Base-by-base conservation (phyloP, 345 rosid species). In the Syzygium oleosum region DNA sequence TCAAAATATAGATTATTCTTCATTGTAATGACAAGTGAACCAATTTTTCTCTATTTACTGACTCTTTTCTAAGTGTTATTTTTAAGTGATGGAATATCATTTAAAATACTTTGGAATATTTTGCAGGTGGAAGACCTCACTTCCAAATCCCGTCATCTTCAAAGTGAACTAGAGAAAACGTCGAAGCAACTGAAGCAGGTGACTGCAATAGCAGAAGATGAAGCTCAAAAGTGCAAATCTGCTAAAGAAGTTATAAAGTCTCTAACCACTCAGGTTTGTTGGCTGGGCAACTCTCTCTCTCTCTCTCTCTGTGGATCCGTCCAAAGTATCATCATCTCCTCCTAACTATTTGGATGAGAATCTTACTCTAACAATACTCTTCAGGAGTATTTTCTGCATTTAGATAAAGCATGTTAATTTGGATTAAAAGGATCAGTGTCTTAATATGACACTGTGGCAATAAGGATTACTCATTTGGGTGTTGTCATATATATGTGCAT, bases 231-330 rank as follows among this genome's bases (percentile, higher is more conserved):
- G 89, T 94, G 95, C 93, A 94, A 90, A 91, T 92, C 98, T 29
- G 98, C 99, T 12, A 96, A 94, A 86, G 99, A 95, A 84, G 96
- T 95, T 88, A 95, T 96, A 41, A 94, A 90, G 91, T 92, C 97
- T 43, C 92, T 97, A 51, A 94, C 96, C 85, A 88, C 92, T 93
- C 98, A 97, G 98, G 99, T 95, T 89, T 83, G 88, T 56, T 31
- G 49, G 51, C 89, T 51, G 41, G 80, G 80, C 38, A 54, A 78
- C 73, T 61, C 59, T 23, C 83, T 84, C 85, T 63, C 77, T 29
- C 68, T 61, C 38, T 63, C 73, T 63, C 73, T 63, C 77, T 65
- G 7, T 68, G 80, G 46, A 68, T 34, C 80, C 7, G 13, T 68
- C 49, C 49, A 68, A 38, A 34, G 80, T 73, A 73, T 22, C 49